These are phyloP conservation scores for Orbilia brochopaga DNA, from an alignment of 2,329 filamentous ascomycete species.

Conservation along the genomic window DNA sequence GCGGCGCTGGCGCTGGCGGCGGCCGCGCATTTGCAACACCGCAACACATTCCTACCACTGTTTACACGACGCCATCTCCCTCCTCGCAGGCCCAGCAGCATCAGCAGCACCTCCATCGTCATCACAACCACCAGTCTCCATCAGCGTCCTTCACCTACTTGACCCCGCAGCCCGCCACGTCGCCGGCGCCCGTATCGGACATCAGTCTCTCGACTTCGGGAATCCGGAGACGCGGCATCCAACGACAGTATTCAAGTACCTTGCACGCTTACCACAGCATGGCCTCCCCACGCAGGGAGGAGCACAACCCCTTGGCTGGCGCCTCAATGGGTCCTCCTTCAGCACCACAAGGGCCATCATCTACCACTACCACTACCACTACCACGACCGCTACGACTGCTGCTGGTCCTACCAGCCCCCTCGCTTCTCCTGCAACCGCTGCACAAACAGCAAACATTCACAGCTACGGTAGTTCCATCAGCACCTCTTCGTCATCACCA, in stretches of 20 bases:
- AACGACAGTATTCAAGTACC: constrained; percentile 44
- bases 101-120: constrained; percentile 10
- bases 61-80: constrained; percentile 39
- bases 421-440: constrained; percentile 9
- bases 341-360: constrained; percentile 6
- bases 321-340: background rate
- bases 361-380: background rate
- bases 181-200: constrained; percentile 6
- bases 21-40: constrained; percentile 31
- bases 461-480: background rate
- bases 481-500: constrained; percentile 33
- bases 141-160: constrained; percentile 10
- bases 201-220: constrained; percentile 46
- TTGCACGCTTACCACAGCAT: constrained; percentile 48
- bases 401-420: background rate
- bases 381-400: background rate
- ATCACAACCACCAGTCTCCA: constrained; percentile 17
- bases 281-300: constrained; percentile 40
- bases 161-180: background rate
- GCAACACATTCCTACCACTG: constrained; percentile 27
- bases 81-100: background rate
- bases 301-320: constrained; percentile 40
- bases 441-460: constrained; percentile 41
- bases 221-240: constrained; percentile 45
- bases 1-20: background rate